phyloP scores from a whole-genome alignment of 495 filamentous ascomycete genomes.

The Podospora pseudocomata region DNA sequence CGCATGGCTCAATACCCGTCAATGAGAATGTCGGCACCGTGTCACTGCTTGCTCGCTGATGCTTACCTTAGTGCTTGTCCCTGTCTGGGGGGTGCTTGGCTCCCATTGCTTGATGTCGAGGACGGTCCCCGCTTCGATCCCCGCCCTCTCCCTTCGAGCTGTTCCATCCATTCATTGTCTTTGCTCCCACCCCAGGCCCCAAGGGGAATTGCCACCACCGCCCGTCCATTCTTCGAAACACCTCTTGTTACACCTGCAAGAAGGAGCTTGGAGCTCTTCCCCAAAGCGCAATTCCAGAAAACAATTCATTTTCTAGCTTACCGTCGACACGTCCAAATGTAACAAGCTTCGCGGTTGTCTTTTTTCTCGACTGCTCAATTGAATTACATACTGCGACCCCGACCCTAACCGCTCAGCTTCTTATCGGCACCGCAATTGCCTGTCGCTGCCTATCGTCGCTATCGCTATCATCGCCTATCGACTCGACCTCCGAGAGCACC shows the following conservation, averaged over 20 bases:
- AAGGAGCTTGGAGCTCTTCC: constrained; percentile 34
- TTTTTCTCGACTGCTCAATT: constrained; percentile 34
- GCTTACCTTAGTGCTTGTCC: background rate
- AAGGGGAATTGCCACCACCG: constrained; percentile 22
- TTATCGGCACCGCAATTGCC: background rate
- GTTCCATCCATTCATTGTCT: constrained; percentile 29
- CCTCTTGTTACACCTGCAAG: constrained; percentile 44
- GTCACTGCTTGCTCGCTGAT: constrained; percentile 10
- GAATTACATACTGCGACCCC: constrained; percentile 16
- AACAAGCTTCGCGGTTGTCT: constrained; percentile 27
- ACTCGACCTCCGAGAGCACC: constrained; percentile 19
- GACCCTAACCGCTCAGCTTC: background rate
- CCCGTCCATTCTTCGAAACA: constrained; percentile 43
- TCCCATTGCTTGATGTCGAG: background rate
- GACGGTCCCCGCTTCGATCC: constrained; percentile 28
- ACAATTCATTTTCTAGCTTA: constrained; percentile 19
- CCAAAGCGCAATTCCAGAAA: constrained; percentile 21
- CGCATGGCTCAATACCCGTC: background rate
- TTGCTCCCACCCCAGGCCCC: constrained; percentile 9
- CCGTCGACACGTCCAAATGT: constrained; percentile 19
- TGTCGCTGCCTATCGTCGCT: constrained; percentile 12
- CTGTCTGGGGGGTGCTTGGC: background rate
- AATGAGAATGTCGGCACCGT: constrained; percentile 5
- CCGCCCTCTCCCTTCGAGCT: constrained; percentile 34
- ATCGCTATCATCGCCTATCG: constrained; percentile 34